phyloP scores from a whole-genome alignment of 2,329 filamentous ascomycete genomes.

The Daldinia eschscholtzii region DNA sequence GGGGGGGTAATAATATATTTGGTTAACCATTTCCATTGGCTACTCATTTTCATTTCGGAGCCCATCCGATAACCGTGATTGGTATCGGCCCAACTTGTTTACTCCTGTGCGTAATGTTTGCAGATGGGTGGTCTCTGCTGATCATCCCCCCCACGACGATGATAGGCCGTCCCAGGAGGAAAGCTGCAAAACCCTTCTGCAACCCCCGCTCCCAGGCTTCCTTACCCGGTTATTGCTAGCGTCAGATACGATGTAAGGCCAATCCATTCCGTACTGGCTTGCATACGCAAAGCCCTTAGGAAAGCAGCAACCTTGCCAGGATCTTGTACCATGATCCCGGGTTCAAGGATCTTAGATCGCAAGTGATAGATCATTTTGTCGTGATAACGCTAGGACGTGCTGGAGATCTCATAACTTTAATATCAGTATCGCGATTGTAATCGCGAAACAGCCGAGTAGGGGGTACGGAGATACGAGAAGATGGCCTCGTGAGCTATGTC shows the following conservation, averaged over 20 bases:
- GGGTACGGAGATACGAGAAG: constrained; percentile 7
- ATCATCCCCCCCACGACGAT: constrained; percentile 16
- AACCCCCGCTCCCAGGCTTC: constrained; percentile 20
- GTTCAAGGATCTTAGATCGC: constrained; percentile 42
- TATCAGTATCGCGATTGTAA: constrained; percentile 1
- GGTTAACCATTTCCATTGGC: constrained; percentile 11
- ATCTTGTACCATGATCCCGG: constrained; percentile 29
- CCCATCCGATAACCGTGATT: constrained; percentile 25
- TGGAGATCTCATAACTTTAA: constrained; percentile 24
- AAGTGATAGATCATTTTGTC: constrained; percentile 32
- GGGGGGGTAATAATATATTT: constrained; percentile 18
- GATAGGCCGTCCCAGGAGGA: constrained; percentile 25
- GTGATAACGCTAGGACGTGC: constrained; percentile 31
- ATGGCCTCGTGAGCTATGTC: constrained; percentile 1
- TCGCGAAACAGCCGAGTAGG: constrained; percentile 11
- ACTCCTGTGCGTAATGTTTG: constrained; percentile 37
- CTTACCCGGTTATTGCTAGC: constrained; percentile 22
- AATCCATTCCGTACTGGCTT: constrained; percentile 31
- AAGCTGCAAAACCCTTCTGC: constrained; percentile 26
- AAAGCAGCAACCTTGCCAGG: constrained; percentile 40
- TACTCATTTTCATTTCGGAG: constrained; percentile 32
- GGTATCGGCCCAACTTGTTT: constrained; percentile 10
- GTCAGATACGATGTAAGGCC: constrained; percentile 28
- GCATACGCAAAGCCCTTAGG: constrained; percentile 38
- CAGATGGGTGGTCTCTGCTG: constrained; percentile 25